phyloP scores from a whole-genome alignment of 208 protist species.

The Leptomonas seymouri region DNA sequence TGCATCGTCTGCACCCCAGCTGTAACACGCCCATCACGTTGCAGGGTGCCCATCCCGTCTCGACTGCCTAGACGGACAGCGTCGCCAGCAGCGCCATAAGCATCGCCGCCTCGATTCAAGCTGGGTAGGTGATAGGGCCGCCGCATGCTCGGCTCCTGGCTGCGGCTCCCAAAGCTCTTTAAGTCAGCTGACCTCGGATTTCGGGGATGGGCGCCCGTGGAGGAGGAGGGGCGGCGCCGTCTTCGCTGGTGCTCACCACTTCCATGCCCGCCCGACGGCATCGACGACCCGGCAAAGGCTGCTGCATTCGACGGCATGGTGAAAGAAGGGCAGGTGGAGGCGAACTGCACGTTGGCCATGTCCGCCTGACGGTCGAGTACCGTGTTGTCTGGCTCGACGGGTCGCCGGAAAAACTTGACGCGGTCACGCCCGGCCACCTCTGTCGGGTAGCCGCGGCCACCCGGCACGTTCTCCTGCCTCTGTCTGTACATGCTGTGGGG shows the following conservation, averaged over 20 bases:
- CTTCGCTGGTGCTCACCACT: not conserved
- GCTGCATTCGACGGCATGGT: conserved; percentile 19
- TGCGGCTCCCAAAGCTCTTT: conserved; percentile 1
- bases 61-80: not conserved
- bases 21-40: conserved; percentile 13
- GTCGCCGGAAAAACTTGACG: conserved; percentile 86
- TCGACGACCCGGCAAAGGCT: conserved; percentile 6
- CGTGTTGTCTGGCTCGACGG: conserved; percentile 58
- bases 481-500: conserved; percentile 33
- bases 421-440: conserved; percentile 88
- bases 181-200: not conserved
- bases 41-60: not conserved
- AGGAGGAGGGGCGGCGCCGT: conserved; percentile 12
- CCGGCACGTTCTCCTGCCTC: conserved; percentile 33
- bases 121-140: conserved; percentile 46
- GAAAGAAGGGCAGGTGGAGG: conserved; percentile 29
- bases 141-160: conserved; percentile 13
- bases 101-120: conserved; percentile 7
- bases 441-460: conserved; percentile 62
- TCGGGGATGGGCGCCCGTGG: conserved; percentile 8
- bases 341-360: conserved; percentile 27
- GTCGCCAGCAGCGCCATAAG: not conserved
- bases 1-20: conserved; percentile 64
- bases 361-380: conserved; percentile 20
- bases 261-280: not conserved